These are phyloP conservation scores for Handroanthus guayacan DNA, from an alignment of 257 asterid genomes.

Conservation along the genomic window DNA sequence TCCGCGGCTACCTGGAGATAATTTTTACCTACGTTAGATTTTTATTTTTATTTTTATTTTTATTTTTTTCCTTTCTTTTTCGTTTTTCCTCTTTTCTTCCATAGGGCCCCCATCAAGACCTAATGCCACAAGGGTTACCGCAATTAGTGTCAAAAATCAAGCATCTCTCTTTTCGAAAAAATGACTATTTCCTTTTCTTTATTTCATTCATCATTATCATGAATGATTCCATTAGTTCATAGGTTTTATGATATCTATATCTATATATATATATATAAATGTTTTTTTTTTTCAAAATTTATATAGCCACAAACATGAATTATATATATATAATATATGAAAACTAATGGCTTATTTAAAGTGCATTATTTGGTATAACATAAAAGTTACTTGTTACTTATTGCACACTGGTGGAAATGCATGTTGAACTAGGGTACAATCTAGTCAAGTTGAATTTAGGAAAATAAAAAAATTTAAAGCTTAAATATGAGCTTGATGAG, in stretches of 20 bases:
- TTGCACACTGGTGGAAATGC: no score
- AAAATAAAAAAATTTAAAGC: no score
- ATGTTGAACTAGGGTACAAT: no score
- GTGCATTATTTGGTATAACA: neutral
- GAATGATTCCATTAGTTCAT: neutral
- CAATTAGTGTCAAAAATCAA: conserved; percentile 38
- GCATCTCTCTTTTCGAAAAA: conserved; percentile 33
- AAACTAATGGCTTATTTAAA: neutral
- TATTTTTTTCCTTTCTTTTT: no score
- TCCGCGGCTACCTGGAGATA: conserved; percentile 29
- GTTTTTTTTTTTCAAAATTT: no score
- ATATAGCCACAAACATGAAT: no score
- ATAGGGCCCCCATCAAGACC: conserved; percentile 13
- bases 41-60: no score
- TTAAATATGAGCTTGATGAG: no score
- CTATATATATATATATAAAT: no score
- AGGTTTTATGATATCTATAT: no score
- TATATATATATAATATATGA: neutral
- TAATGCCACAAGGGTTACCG: conserved; percentile 37
- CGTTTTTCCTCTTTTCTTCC: neutral
- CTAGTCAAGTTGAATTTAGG: no score
- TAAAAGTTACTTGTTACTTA: neutral
- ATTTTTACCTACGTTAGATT: conserved; percentile 30
- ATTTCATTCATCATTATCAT: neutral
- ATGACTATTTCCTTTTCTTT: neutral